Conservation (phyloP, 2,329 filamentous ascomycete genomes). For the Graphiopsis chlorocephala region DNA sequence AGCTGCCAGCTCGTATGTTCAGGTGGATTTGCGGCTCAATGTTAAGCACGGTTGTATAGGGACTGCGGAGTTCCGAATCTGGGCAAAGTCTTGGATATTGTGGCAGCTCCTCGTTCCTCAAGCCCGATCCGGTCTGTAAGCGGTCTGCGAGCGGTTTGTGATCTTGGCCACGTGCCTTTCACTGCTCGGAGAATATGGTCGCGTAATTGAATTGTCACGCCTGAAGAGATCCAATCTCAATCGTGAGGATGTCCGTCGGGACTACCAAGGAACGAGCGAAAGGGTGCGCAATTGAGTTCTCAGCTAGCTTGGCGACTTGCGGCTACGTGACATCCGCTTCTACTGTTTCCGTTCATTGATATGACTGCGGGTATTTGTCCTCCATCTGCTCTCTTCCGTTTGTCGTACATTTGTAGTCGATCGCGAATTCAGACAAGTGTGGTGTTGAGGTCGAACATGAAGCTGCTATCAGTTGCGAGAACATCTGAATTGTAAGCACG, state of each 20-base stretch:
- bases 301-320: not conserved
- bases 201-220: not conserved
- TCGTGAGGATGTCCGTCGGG: not conserved
- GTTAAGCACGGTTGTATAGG: constrained; percentile 1
- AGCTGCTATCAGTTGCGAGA: not conserved
- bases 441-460: not conserved
- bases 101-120: not conserved
- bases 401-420: not conserved
- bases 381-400: not conserved
- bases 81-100: not conserved
- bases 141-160: not conserved
- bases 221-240: not conserved
- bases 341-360: not conserved
- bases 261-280: not conserved
- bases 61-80: constrained; percentile 9
- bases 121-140: not conserved
- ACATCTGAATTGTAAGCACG: not conserved
- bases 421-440: not conserved
- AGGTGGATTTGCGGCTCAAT: not conserved
- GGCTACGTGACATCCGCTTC: not conserved
- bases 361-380: not conserved
- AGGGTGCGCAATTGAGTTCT: not conserved
- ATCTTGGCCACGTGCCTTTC: not conserved
- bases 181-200: not conserved
- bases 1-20: not conserved